phyloP scores from a whole-genome alignment of 441 rosid genomes.

The Flueggea neowawraea region DNA sequence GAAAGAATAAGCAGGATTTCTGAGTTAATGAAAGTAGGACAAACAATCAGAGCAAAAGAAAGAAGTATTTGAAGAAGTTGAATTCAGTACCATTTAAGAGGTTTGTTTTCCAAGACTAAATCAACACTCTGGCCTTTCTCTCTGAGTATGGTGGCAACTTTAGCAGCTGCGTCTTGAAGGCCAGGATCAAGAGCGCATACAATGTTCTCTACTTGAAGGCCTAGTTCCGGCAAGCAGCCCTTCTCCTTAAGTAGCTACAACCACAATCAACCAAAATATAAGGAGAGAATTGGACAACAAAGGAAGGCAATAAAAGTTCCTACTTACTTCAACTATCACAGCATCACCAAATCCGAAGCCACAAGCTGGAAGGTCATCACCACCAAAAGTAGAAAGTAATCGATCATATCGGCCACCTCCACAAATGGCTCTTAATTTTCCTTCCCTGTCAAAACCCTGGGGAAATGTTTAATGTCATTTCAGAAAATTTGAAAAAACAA shows the following conservation, averaged over 20 bases:
- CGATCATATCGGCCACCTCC: slow-evolving; percentile 92
- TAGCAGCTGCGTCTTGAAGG: slow-evolving; percentile 84
- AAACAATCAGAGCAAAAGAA: background rate
- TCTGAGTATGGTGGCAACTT: slow-evolving; percentile 68
- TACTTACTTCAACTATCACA: slow-evolving; percentile 81
- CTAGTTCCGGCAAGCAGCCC: slow-evolving; percentile 59
- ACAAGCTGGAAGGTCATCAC: slow-evolving; percentile 91
- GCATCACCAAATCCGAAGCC: slow-evolving; percentile 99
- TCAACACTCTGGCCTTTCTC: slow-evolving; percentile 78
- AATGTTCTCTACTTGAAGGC: slow-evolving; percentile 63
- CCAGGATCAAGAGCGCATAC: slow-evolving; percentile 75
- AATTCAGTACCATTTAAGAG: slow-evolving; percentile 62
- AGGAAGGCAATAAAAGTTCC: slow-evolving; percentile 1
- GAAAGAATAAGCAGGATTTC: slow-evolving; percentile 4
- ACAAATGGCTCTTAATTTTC: slow-evolving; percentile 88
- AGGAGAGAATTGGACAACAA: background rate
- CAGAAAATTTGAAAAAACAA: background rate
- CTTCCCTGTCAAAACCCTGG: slow-evolving; percentile 83
- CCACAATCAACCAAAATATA: slow-evolving; percentile 6
- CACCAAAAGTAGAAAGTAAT: slow-evolving; percentile 86
- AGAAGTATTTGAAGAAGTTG: background rate
- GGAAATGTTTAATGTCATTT: slow-evolving; percentile 13
- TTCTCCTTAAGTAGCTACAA: slow-evolving; percentile 82
- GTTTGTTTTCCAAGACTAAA: slow-evolving; percentile 82
- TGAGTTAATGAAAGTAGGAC: background rate